Evolutionary conservation across 768 basidiomycete species (phyloP).

Genomic region (Pleurotus cornucopiae): DNA sequence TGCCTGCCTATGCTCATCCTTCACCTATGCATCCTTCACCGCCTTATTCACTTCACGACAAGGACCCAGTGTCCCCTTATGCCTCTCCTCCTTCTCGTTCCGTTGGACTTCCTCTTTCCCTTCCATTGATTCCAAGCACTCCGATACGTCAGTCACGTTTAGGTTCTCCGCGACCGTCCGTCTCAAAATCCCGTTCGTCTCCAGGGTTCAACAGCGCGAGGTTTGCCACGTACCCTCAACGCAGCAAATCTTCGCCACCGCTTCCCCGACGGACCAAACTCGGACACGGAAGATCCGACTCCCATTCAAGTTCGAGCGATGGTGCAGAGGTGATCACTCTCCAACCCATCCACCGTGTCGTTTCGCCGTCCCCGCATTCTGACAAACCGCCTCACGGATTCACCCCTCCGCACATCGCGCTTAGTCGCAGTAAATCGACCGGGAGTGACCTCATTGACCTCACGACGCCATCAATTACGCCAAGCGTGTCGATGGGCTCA

Average conservation of each 20-base stretch:
- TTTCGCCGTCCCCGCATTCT: neutral
- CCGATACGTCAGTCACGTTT: slow-evolving; percentile 6
- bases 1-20: neutral
- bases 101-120: neutral
- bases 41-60: slow-evolving; percentile 2
- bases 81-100: slow-evolving; percentile 1
- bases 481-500: neutral
- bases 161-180: slow-evolving; percentile 3
- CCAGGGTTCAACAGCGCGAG: slow-evolving; percentile 3
- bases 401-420: neutral
- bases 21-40: slow-evolving; percentile 3
- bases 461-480: slow-evolving; percentile 2
- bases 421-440: slow-evolving; percentile 5
- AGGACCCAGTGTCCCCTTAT: slow-evolving; percentile 5
- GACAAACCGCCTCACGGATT: neutral
- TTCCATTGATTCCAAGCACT: slow-evolving; percentile 1
- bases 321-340: neutral
- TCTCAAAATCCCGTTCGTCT: slow-evolving; percentile 3
- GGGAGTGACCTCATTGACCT: slow-evolving; percentile 7
- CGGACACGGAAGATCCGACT: neutral
- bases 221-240: slow-evolving; percentile 6
- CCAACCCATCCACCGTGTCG: neutral
- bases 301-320: neutral
- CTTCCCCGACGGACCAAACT: slow-evolving; percentile 5
- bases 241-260: slow-evolving; percentile 4